Evolutionary conservation across 2,329 filamentous ascomycete species (phyloP), one percentile per base, ranked within the genome.

Genomic region (Botrytis sinoallii): DNA sequence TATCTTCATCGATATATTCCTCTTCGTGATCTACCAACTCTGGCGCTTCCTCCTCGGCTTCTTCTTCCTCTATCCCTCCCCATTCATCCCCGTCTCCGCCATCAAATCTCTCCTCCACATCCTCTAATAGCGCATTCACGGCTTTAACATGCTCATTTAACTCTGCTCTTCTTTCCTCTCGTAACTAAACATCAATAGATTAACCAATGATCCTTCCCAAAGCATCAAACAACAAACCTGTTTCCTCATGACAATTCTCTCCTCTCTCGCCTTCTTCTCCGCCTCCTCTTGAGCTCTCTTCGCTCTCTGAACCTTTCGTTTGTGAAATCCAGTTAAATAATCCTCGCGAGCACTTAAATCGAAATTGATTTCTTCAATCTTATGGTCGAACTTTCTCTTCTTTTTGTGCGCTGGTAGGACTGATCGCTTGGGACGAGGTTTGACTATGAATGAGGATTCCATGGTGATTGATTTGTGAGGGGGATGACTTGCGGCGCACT

Each of bases 1-100:
- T 93, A 82, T 98, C 95, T 82, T 98, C 96, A 82, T 99, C 96
- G 77, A 98, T 89, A 83, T 98, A 99, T 82, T 98, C 94, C 77
- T 95, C 94, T 81, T 97, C 93, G 78, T 93, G 90, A 81, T 97
- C 91, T 63, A 84, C 84, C 35, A 89, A 86, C 57, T 86, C 79
- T 48, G 79, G 76, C 35, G 79, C 90, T 32, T 92, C 93, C 70
- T 90, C 79, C 0, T 92, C 93, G 69, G 90, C 79, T 4, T 75
- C 78, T 40, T 82, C 84, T 5, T 81, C 80, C 10, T 80, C 84
- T 5, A 84, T 83, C 1, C 85, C 84, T 38, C 83, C 83, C n/a
- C 82, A 80, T 10, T 82, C 81, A 42, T 69, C 66, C 8, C 66
- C 66, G 9, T 81, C 84, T 42, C 83, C 83, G 18, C 82, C 80